Percentiles rank a stretch among this genome's conserved stretches.
Evolutionary conservation across 768 basidiomycete genomes (phyloP).

Genomic region (Candolleomyces aberdarensis): DNA sequence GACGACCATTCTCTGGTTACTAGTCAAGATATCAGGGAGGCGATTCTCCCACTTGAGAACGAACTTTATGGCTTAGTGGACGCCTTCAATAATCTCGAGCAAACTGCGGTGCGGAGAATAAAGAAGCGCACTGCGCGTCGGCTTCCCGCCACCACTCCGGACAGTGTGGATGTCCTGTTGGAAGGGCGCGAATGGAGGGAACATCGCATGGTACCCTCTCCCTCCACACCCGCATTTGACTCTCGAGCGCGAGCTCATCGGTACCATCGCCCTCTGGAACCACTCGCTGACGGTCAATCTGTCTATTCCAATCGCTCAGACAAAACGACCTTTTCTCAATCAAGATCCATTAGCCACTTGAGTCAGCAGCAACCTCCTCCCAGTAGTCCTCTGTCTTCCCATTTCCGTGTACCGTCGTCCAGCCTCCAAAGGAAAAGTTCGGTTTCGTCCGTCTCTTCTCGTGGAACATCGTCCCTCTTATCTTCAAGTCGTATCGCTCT

Average conservation of each 20-base stretch:
- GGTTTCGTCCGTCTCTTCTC: slow-evolving; percentile 53
- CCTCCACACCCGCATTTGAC: slow-evolving; percentile 19
- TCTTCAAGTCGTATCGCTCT: slow-evolving; percentile 28
- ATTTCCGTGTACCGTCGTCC: slow-evolving; percentile 20
- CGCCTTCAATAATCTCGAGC: slow-evolving; percentile 67
- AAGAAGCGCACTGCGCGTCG: slow-evolving; percentile 38
- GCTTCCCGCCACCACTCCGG: slow-evolving; percentile 26
- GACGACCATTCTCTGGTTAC: slow-evolving; percentile 4
- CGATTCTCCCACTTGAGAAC: slow-evolving; percentile 60
- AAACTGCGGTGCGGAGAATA: slow-evolving; percentile 49
- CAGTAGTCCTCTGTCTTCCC: slow-evolving; percentile 26
- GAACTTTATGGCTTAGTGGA: slow-evolving; percentile 61
- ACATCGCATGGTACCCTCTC: slow-evolving; percentile 25
- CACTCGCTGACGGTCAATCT: slow-evolving; percentile 36
- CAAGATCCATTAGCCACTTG: slow-evolving; percentile 32
- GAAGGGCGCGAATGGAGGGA: slow-evolving; percentile 34
- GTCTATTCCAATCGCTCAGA: slow-evolving; percentile 41
- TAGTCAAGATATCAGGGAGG: slow-evolving; percentile 49
- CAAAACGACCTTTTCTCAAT: slow-evolving; percentile 38
- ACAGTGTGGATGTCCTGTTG: slow-evolving; percentile 26
- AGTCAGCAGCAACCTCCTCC: slow-evolving; percentile 20
- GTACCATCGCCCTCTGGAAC: slow-evolving; percentile 6
- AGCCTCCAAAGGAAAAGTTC: slow-evolving; percentile 44
- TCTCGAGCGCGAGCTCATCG: not conserved
- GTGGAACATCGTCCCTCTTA: slow-evolving; percentile 22